These are phyloP conservation scores for Colletotrichum limetticola DNA, from an alignment of 2,329 filamentous ascomycete species.

Conservation along the genomic window DNA sequence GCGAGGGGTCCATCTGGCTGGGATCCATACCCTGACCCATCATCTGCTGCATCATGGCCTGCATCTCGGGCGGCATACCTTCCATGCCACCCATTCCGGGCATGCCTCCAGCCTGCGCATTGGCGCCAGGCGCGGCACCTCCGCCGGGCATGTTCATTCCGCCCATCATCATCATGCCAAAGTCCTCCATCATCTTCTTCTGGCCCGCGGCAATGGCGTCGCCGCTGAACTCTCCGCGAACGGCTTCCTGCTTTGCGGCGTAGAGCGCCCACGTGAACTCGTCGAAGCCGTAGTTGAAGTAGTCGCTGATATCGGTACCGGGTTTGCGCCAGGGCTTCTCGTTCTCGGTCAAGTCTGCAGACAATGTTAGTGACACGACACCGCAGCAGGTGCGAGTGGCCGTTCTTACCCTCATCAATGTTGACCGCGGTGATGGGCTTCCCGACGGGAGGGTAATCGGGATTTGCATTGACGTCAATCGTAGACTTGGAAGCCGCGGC, in stretches of 20 bases:
- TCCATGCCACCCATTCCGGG: conserved; percentile 67
- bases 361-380: not conserved
- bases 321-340: conserved; percentile 96
- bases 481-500: conserved; percentile 81
- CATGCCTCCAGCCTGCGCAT: conserved; percentile 49
- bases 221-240: conserved; percentile 80
- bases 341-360: conserved; percentile 74
- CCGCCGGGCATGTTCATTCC: conserved; percentile 55
- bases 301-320: conserved; percentile 93
- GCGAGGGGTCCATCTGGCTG: conserved; percentile 71
- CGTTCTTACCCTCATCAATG: conserved; percentile 71
- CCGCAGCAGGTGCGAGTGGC: not conserved
- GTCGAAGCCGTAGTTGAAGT: conserved; percentile 99
- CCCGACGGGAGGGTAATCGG: conserved; percentile 80
- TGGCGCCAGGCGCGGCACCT: conserved; percentile 43
- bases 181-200: conserved; percentile 83
- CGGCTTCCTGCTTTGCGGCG: conserved; percentile 84
- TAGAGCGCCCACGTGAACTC: conserved; percentile 98
- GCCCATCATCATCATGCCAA: conserved; percentile 77
- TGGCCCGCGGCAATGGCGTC: conserved; percentile 70
- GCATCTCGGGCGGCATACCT: conserved; percentile 74
- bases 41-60: conserved; percentile 77
- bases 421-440: conserved; percentile 83
- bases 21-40: conserved; percentile 74
- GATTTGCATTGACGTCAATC: conserved; percentile 85